Conservation (phyloP, 441 rosid genomes). For the Cnidoscolus chayamansa region DNA sequence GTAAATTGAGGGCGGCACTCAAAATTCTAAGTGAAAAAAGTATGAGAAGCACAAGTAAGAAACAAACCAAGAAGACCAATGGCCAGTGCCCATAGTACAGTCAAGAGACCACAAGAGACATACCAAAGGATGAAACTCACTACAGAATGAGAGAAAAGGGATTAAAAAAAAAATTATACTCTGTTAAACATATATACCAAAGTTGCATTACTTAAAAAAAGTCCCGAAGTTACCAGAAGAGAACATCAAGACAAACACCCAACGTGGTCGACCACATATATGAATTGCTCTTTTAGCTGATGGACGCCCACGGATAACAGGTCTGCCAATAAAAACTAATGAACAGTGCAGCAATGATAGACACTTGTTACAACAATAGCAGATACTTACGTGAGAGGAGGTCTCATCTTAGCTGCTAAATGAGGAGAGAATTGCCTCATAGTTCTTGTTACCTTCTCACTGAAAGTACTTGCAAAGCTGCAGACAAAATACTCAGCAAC, state of each 20-base stretch:
- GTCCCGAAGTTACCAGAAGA: constrained; percentile 53
- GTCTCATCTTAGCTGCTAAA: constrained; percentile 95
- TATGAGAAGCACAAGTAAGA: constrained; percentile 6
- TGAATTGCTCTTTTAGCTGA: constrained; percentile 77
- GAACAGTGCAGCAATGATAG: constrained; percentile 14
- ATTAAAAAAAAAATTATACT: constrained; percentile 1
- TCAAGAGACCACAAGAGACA: constrained; percentile 80
- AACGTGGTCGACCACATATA: constrained; percentile 89
- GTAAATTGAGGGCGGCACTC: constrained; percentile 2
- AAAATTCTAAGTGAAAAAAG: constrained; percentile 10
- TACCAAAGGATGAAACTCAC: constrained; percentile 80
- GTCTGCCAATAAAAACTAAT: constrained; percentile 48
- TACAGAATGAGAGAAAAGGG: constrained; percentile 28
- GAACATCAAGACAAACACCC: constrained; percentile 76
- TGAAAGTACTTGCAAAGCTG: constrained; percentile 96
- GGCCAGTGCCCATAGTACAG: constrained; percentile 74
- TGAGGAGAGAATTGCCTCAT: constrained; percentile 87
- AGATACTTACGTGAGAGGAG: constrained; percentile 73
- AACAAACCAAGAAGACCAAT: constrained; percentile 78
- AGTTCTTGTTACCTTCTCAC: constrained; percentile 84
- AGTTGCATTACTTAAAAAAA: constrained; percentile 5
- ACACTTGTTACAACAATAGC: constrained; percentile 15
- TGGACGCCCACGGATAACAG: constrained; percentile 91
- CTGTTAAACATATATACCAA: constrained; percentile 11
- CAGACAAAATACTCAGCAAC: constrained; percentile 26